Percentiles rank a stretch among this genome's conserved stretches.
Evolutionary conservation across 202 grass and related monocot genomes (phyloP).

Genomic region (Bolboschoenoplectus hybrid): DNA sequence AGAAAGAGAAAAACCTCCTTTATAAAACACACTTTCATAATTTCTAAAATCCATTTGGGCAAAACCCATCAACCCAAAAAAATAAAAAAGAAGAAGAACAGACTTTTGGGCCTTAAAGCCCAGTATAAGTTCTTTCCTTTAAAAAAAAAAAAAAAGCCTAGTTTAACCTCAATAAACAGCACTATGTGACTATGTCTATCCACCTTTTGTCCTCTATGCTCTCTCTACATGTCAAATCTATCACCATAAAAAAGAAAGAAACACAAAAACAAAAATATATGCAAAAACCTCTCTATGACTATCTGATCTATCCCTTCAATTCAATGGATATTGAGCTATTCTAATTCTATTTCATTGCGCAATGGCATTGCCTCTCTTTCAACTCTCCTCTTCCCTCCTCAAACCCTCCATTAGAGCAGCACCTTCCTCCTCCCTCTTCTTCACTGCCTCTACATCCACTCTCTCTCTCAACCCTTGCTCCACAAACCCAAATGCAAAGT

Average conservation of each 20-base stretch:
- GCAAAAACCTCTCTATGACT: slow-evolving; percentile 37
- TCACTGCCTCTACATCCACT: slow-evolving; percentile 24
- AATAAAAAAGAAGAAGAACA: too few relatives aligned
- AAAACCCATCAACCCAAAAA: not conserved
- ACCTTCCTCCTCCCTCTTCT: not conserved
- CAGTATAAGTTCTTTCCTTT: not conserved
- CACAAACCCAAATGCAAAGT: slow-evolving; percentile 16
- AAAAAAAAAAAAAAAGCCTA: not conserved
- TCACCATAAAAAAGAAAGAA: slow-evolving; percentile 21
- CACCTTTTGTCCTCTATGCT: slow-evolving; percentile 19
- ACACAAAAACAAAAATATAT: slow-evolving; percentile 45
- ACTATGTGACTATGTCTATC: not conserved
- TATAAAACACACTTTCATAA: too few relatives aligned
- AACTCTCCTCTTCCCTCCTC: slow-evolving; percentile 45
- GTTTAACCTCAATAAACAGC: slow-evolving; percentile 37
- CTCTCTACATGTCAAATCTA: slow-evolving; percentile 20
- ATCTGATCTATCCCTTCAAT: slow-evolving; percentile 28
- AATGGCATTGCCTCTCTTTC: slow-evolving; percentile 60
- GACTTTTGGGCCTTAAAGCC: not conserved
- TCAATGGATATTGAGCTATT: slow-evolving; percentile 20
- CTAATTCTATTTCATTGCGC: slow-evolving; percentile 32
- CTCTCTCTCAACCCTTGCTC: slow-evolving; percentile 6
- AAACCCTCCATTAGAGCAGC: slow-evolving; percentile 28
- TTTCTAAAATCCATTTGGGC: not conserved
- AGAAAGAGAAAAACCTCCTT: not conserved